phyloP scores from a whole-genome alignment of 805 yeast species.

The Candida nemodendra region DNA sequence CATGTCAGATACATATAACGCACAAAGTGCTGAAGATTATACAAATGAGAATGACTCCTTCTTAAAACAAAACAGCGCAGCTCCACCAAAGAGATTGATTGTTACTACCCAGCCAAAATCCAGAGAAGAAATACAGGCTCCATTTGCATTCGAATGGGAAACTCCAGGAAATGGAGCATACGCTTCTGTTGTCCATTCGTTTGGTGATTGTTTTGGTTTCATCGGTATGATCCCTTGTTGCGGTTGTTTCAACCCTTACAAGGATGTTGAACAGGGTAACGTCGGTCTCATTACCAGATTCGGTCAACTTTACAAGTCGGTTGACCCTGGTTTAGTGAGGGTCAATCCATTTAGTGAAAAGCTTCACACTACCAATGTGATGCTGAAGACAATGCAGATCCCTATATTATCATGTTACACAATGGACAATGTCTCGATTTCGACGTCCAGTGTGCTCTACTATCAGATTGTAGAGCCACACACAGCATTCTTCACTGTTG shows the following conservation, averaged over 20 bases:
- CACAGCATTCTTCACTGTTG: slow-evolving; percentile 58
- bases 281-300: slow-evolving; percentile 67
- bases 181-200: slow-evolving; percentile 35
- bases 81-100: slow-evolving; percentile 5
- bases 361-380: slow-evolving; percentile 49
- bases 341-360: slow-evolving; percentile 66
- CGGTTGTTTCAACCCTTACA: slow-evolving; percentile 54
- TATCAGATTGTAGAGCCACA: slow-evolving; percentile 68
- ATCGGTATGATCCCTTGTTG: slow-evolving; percentile 57
- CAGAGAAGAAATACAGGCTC: slow-evolving; percentile 22
- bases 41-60: neutral
- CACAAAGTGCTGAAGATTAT: neutral
- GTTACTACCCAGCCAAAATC: slow-evolving; percentile 21
- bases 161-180: slow-evolving; percentile 35
- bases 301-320: slow-evolving; percentile 62
- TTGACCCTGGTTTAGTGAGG: slow-evolving; percentile 66
- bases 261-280: slow-evolving; percentile 60
- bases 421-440: slow-evolving; percentile 63
- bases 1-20: slow-evolving; percentile 4
- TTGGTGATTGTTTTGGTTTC: slow-evolving; percentile 51
- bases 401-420: slow-evolving; percentile 71
- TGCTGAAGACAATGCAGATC: slow-evolving; percentile 58
- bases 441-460: slow-evolving; percentile 65
- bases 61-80: neutral
- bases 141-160: slow-evolving; percentile 35